Evolutionary conservation across 2,329 filamentous ascomycete genomes (phyloP).

Genomic region (Fusarium nurragi): DNA sequence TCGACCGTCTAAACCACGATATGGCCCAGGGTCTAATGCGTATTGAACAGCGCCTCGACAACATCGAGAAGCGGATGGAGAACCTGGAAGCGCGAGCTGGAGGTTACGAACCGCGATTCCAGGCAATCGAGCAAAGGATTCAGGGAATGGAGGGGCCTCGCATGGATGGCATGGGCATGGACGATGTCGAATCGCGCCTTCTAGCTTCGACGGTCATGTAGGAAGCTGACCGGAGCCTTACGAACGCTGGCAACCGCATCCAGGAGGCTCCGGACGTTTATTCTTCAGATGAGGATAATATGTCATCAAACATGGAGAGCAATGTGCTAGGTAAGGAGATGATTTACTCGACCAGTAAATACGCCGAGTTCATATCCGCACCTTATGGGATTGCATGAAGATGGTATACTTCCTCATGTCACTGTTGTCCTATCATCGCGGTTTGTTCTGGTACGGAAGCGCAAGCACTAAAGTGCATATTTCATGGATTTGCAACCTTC

Average conservation of each 20-base stretch:
- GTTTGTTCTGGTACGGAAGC: background rate
- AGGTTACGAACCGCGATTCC: slow-evolving; percentile 57
- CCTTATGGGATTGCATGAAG: no score
- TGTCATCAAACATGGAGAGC: background rate
- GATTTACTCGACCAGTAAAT: no score
- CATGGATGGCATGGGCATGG: slow-evolving; percentile 57
- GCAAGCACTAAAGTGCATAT: background rate
- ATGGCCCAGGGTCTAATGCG: slow-evolving; percentile 62
- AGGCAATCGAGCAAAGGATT: slow-evolving; percentile 54
- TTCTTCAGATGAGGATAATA: background rate
- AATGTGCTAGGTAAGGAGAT: no score
- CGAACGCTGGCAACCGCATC: slow-evolving; percentile 18
- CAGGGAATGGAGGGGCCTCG: slow-evolving; percentile 55
- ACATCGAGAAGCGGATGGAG: slow-evolving; percentile 65
- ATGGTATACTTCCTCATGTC: background rate
- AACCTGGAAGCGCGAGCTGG: slow-evolving; percentile 59
- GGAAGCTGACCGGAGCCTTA: slow-evolving; percentile 36
- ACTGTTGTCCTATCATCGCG: background rate
- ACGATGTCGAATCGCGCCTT: slow-evolving; percentile 57
- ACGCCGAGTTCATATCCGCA: no score
- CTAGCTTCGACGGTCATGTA: slow-evolving; percentile 57
- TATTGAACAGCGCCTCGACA: slow-evolving; percentile 61
- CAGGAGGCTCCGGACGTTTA: background rate
- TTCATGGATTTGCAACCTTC: slow-evolving; percentile 23
- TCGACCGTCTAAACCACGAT: slow-evolving; percentile 68